These are phyloP conservation scores for Chrysosporium keratinophilum DNA, from an alignment of 2,329 filamentous ascomycete species.

Conservation along the genomic window DNA sequence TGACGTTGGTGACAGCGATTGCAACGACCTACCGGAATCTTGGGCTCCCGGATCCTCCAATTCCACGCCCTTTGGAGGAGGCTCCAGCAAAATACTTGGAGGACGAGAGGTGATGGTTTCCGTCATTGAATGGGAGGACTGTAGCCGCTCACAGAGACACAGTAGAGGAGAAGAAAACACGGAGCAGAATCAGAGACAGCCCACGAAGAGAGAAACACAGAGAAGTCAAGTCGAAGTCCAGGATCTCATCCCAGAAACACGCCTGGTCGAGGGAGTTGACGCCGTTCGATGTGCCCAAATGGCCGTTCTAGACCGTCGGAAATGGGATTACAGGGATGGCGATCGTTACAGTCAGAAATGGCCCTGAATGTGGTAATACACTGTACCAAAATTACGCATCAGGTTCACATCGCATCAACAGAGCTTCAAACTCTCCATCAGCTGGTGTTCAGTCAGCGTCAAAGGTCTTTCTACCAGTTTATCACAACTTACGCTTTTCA, in stretches of 20 bases:
- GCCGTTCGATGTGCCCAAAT: neutral
- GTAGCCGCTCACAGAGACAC: neutral
- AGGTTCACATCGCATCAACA: neutral
- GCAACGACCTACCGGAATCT: slow-evolving; percentile 40
- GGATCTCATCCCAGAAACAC: too few species aligned
- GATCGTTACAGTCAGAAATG: neutral
- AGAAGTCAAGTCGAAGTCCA: neutral
- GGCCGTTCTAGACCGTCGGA: neutral
- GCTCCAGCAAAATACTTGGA: slow-evolving; percentile 39
- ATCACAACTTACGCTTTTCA: neutral
- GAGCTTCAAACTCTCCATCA: neutral
- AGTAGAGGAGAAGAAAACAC: neutral
- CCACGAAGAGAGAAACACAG: neutral
- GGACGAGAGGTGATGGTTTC: slow-evolving; percentile 27
- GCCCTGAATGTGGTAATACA: neutral
- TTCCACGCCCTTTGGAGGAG: slow-evolving; percentile 46
- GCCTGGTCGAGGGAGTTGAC: neutral
- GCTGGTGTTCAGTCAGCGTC: neutral
- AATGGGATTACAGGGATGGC: neutral
- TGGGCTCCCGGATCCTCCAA: slow-evolving; percentile 48
- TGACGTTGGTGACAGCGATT: neutral
- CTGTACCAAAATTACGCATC: neutral
- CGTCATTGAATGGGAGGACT: slow-evolving; percentile 24
- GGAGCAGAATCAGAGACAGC: neutral
- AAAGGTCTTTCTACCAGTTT: neutral